Evolutionary conservation across 140 eudicot species (phyloP), one percentile per base, ranked within the genome.

Genomic region (Bidens hawaiensis): DNA sequence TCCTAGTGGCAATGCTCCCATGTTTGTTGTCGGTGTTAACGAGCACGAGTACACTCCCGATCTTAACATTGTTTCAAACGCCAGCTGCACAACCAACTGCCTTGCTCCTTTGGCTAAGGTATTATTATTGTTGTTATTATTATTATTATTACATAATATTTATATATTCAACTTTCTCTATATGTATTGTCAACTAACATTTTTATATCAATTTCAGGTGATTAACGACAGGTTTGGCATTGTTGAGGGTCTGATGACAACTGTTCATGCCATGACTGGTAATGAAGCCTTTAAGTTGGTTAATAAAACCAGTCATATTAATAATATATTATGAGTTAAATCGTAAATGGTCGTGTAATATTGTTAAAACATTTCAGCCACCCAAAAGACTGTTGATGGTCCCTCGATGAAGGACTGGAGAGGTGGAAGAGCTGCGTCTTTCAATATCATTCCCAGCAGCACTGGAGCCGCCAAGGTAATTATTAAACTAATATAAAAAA

Each of bases 81-180:
- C 98, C 46, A 91, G 96, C 57, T 91, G 98, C 83, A 91, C 98
- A 17, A 91, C 98, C 73, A 87, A 91, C 75, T 91, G 98, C 68
- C 98, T 91, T 71, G 98, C 98, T 71, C 98, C 98, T 75, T 75
- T 91, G 69, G 98, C 98, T 64, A 91, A 91, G 98, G 96, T 86
- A 46, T 56, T 12, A 15, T 4, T 30, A 30, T 36, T 8, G 1
- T 34, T 9, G 17, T 57, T 18, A 17, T 19, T 14, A 4, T 19
- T 18, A 9, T 5, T n/a, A n/a, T n/a, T n/a, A n/a, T n/a, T n/a
- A n/a, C n/a, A n/a, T n/a, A n/a, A n/a, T n/a, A n/a, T n/a, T n/a
- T n/a, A n/a, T n/a, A n/a, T n/a, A n/a, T n/a, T n/a, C n/a, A n/a
- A n/a, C n/a, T n/a, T n/a, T 30, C 52, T 25, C 1, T 26, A 5